Conservation (phyloP, 768 basidiomycete species). For the Trametes gibbosa region DNA sequence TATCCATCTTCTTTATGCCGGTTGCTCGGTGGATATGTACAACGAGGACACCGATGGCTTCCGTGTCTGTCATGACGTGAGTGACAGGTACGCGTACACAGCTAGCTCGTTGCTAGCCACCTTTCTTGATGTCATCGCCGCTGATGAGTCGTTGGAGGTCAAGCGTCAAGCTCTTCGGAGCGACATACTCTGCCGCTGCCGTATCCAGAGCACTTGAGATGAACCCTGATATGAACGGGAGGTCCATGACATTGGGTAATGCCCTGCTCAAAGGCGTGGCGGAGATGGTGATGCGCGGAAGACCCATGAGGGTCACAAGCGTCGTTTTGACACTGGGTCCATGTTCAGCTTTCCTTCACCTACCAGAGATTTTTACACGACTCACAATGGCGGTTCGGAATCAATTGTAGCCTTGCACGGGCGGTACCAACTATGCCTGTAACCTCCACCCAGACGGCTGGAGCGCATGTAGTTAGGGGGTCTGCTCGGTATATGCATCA, state of each 20-base stretch:
- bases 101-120: slow-evolving; percentile 8
- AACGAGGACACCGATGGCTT: slow-evolving; percentile 61
- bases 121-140: slow-evolving; percentile 53
- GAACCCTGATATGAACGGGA: slow-evolving; percentile 68
- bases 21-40: slow-evolving; percentile 63
- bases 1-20: slow-evolving; percentile 44
- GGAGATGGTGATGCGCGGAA: slow-evolving; percentile 62
- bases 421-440: slow-evolving; percentile 62
- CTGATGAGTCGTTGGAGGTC: slow-evolving; percentile 64
- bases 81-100: neutral
- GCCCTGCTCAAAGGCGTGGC: slow-evolving; percentile 60
- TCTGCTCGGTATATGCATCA: neutral
- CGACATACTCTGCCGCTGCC: slow-evolving; percentile 59
- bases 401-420: slow-evolving; percentile 69
- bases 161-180: slow-evolving; percentile 67
- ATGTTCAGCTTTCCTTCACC: neutral
- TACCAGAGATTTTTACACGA: neutral
- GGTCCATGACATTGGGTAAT: slow-evolving; percentile 76
- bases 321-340: slow-evolving; percentile 41
- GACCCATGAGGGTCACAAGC: slow-evolving; percentile 63
- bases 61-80: slow-evolving; percentile 34
- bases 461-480: slow-evolving; percentile 30
- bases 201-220: slow-evolving; percentile 65
- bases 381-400: slow-evolving; percentile 61
- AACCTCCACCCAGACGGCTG: slow-evolving; percentile 69